Conservation (phyloP, 768 basidiomycete genomes). For the Fomitopsis pulvina region DNA sequence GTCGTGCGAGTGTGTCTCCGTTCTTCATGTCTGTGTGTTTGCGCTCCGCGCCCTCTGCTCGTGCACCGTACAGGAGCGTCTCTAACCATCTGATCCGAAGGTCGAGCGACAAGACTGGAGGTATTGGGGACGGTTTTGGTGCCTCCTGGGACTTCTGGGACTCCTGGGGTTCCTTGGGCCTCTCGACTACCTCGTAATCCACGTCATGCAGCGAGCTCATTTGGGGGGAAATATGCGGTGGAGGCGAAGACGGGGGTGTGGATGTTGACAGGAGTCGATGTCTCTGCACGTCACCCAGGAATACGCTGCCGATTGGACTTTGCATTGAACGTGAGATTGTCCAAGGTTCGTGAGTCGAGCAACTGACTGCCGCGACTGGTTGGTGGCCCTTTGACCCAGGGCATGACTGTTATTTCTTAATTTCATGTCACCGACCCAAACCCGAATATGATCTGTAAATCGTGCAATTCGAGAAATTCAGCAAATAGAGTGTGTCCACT, state of each 20-base stretch:
- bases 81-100: conserved; percentile 77
- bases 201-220: conserved; percentile 14
- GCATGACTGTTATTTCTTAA: no score
- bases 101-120: conserved; percentile 64
- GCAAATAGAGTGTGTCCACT: not conserved
- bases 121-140: conserved; percentile 37
- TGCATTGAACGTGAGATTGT: no score
- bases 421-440: no score
- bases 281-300: conserved; percentile 72
- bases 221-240: conserved; percentile 21
- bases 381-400: no score
- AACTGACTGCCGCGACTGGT: no score
- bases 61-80: conserved; percentile 63
- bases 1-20: conserved; percentile 50
- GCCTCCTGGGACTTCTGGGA: no score
- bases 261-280: conserved; percentile 51
- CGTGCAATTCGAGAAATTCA: not conserved
- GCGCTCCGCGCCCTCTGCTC: conserved; percentile 34
- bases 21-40: conserved; percentile 34
- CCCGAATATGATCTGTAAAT: no score
- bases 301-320: conserved; percentile 60
- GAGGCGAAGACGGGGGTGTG: conserved; percentile 42
- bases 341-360: no score
- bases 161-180: no score
- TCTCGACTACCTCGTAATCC: conserved; percentile 12